Evolutionary conservation across 1,284 basidiomycete species (phyloP).

Genomic region (Psilocybe mexicana): DNA sequence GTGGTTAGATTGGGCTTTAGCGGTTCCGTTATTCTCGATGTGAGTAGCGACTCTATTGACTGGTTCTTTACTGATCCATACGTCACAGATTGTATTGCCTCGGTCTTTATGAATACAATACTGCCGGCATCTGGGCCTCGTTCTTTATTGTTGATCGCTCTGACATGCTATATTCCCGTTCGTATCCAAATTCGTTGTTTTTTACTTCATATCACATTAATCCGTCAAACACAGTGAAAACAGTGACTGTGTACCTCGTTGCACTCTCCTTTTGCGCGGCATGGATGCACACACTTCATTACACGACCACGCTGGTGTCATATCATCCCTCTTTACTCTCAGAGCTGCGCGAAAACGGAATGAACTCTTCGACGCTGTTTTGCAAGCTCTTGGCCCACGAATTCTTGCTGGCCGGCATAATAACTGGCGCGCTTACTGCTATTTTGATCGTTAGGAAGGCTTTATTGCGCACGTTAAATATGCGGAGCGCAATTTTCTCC

Average conservation of each 20-base stretch:
- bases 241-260: too few species aligned
- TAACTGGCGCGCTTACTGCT: background rate
- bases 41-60: background rate
- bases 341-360: background rate
- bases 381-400: background rate
- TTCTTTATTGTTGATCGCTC: slow-evolving; percentile 1
- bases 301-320: background rate
- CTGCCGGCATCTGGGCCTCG: background rate
- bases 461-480: too few species aligned
- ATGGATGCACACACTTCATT: background rate
- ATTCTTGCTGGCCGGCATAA: background rate
- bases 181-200: background rate
- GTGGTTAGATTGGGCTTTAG: slow-evolving; percentile 6
- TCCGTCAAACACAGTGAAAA: background rate
- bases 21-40: background rate
- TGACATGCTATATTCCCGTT: background rate
- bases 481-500: background rate
- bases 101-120: slow-evolving; percentile 6
- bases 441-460: background rate
- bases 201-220: background rate
- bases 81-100: slow-evolving; percentile 4
- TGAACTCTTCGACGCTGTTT: background rate
- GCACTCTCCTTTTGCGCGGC: background rate
- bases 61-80: background rate
- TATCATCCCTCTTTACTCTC: background rate